Percentiles rank a stretch among this genome's conserved stretches.
phyloP scores from a whole-genome alignment of 1,139 yeast species.

The Scheffersomyces segobiensis region DNA sequence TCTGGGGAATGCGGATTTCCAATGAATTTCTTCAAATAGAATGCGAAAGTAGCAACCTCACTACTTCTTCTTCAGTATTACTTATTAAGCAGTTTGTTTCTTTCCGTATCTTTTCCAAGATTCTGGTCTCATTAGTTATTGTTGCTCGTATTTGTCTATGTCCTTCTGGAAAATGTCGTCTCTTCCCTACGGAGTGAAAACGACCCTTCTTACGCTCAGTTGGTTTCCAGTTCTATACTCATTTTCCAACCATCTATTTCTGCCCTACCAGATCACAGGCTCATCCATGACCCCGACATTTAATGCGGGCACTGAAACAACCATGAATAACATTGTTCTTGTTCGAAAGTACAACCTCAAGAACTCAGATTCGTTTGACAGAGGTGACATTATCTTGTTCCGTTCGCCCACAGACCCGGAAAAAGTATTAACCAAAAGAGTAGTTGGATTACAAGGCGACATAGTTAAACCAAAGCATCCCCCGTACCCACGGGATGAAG shows the following conservation, averaged over 20 bases:
- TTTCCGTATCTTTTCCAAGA: too few relatives aligned
- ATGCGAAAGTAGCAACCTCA: not conserved
- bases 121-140: not conserved
- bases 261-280: slow-evolving; percentile 78
- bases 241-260: slow-evolving; percentile 68
- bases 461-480: slow-evolving; percentile 53
- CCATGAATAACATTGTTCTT: slow-evolving; percentile 65
- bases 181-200: slow-evolving; percentile 13
- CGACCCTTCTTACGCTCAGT: slow-evolving; percentile 33
- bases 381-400: slow-evolving; percentile 77
- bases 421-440: slow-evolving; percentile 70
- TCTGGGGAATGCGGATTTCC: not conserved
- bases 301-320: slow-evolving; percentile 60
- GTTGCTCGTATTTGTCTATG: not conserved
- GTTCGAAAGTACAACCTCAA: slow-evolving; percentile 65
- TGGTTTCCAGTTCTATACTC: slow-evolving; percentile 85
- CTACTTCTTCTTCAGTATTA: not conserved
- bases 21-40: not conserved
- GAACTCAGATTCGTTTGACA: slow-evolving; percentile 42
- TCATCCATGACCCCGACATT: slow-evolving; percentile 88
- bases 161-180: not conserved
- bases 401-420: slow-evolving; percentile 80
- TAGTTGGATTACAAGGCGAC: slow-evolving; percentile 76
- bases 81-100: not conserved
- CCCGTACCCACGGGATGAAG: slow-evolving; percentile 64